These are phyloP conservation scores for Suillus decipiens DNA, from an alignment of 768 basidiomycete genomes.

Conservation along the genomic window DNA sequence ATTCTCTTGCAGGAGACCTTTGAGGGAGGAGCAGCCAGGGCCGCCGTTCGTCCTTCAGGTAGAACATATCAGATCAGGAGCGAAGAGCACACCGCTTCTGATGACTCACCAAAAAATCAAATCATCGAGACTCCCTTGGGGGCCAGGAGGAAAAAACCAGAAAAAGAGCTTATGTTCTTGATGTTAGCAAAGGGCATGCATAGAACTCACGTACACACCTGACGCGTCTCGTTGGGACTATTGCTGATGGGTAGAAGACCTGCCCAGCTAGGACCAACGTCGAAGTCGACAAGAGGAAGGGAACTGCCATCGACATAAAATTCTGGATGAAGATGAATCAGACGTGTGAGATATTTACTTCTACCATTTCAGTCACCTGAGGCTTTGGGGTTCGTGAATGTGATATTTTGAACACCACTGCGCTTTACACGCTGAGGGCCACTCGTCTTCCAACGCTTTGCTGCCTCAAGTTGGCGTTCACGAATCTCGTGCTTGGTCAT, in stretches of 20 bases:
- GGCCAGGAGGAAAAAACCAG: conserved; percentile 83
- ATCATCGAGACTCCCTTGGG: conserved; percentile 71
- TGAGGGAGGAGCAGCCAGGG: conserved; percentile 74
- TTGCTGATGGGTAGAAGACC: conserved; percentile 72
- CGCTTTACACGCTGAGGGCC: conserved; percentile 9
- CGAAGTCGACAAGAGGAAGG: conserved; percentile 70
- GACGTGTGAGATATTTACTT: background rate
- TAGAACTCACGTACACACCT: conserved; percentile 39
- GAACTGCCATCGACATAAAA: conserved; percentile 68
- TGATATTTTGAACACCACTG: conserved; percentile 58
- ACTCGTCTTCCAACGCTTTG: conserved; percentile 37
- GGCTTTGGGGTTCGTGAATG: conserved; percentile 68
- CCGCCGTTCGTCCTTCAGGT: conserved; percentile 74
- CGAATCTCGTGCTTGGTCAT: conserved; percentile 46
- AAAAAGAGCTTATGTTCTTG: conserved; percentile 65
- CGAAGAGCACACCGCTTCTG: background rate
- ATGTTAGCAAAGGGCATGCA: background rate
- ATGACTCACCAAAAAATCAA: conserved; percentile 65
- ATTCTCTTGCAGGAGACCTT: conserved; percentile 73
- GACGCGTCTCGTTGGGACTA: conserved; percentile 60
- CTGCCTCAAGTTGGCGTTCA: conserved; percentile 49
- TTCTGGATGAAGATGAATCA: conserved; percentile 37
- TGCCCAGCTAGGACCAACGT: conserved; percentile 75
- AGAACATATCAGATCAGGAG: background rate
- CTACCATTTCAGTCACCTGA: conserved; percentile 40